Base-by-base conservation (phyloP, 2,329 filamentous ascomycete genomes). In the Celoporthe dispersa region DNA sequence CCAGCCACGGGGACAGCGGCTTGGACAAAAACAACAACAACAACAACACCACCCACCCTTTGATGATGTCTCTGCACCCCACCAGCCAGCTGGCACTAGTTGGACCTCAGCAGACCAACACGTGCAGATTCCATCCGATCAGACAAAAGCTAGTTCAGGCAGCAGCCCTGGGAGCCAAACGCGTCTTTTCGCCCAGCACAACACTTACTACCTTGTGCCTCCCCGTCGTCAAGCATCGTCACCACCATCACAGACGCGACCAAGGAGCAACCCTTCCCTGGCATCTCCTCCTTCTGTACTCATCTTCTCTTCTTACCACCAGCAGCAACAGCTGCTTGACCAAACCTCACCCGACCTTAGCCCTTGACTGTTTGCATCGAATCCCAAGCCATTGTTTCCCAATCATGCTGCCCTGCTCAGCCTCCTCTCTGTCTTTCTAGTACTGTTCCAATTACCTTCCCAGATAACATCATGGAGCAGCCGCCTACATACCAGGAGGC, bases 401-500 rank as follows among this genome's bases (percentile, higher is more conserved):
- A 39, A 11, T 11, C 12, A 39, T 39, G 37, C 37, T 51, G 48
- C 22, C 48, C 48, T 51, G 22, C 48, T 48, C 6, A 6, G 22
- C 44, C 6, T 57, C 22, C 9, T 57, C 53, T 33, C 4, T 12
- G 16, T 28, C 31, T 8, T 57, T 57, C 33, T n/a, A n/a, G n/a
- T n/a, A n/a, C n/a, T n/a, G n/a, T n/a, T n/a, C n/a, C n/a, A n/a
- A n/a, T n/a, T n/a, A n/a, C n/a, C n/a, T n/a, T n/a, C 16, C 44
- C 8, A 28, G 9, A 8, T n/a, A 28, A 48, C 62, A 51, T 33
- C 6, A 64, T 64, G 79, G 77, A 79, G 11, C 71, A 75, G 14
- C 81, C 84, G n/a, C 86, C 87, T 1, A 86, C 87, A 0, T 89
- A 89, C 75, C 78, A 81, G 65, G 82, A 88, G 70, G 86, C 87